Conservation (phyloP, 2,329 filamentous ascomycete species). For the Colletotrichum sp. region DNA sequence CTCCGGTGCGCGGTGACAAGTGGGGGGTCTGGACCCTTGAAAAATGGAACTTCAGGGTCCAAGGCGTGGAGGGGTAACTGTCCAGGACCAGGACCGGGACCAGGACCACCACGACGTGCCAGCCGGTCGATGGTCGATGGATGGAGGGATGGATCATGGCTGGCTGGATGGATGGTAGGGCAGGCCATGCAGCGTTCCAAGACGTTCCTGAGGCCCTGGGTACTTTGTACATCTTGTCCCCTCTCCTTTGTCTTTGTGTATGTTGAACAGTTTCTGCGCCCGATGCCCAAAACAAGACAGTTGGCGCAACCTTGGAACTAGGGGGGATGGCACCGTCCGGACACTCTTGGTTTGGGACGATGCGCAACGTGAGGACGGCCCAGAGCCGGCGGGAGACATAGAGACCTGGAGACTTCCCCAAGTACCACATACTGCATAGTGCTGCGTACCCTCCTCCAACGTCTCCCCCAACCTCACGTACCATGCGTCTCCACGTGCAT, state of each 20-base stretch:
- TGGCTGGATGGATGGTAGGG: background rate
- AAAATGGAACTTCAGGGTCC: constrained; percentile 23
- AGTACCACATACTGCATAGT: background rate
- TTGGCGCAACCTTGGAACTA: background rate
- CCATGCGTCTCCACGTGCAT: background rate
- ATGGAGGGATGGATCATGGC: background rate
- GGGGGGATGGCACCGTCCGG: background rate
- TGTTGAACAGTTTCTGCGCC: background rate
- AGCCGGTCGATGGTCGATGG: background rate
- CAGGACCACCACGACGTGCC: background rate
- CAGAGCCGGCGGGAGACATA: background rate
- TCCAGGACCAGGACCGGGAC: background rate
- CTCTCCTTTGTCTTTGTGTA: background rate
- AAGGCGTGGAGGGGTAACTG: constrained; percentile 15
- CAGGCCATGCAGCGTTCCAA: background rate
- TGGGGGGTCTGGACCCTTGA: constrained; percentile 20
- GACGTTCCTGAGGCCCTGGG: background rate
- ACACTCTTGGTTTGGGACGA: background rate
- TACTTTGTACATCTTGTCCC: background rate
- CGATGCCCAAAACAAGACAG: background rate
- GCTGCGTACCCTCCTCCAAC: background rate
- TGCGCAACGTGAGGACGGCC: background rate
- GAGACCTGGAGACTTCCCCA: background rate
- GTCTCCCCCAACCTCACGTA: background rate
- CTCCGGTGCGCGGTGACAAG: constrained; percentile 14